phyloP scores from a whole-genome alignment of 129 eudicot species.

The Tanacetum coccineum region DNA sequence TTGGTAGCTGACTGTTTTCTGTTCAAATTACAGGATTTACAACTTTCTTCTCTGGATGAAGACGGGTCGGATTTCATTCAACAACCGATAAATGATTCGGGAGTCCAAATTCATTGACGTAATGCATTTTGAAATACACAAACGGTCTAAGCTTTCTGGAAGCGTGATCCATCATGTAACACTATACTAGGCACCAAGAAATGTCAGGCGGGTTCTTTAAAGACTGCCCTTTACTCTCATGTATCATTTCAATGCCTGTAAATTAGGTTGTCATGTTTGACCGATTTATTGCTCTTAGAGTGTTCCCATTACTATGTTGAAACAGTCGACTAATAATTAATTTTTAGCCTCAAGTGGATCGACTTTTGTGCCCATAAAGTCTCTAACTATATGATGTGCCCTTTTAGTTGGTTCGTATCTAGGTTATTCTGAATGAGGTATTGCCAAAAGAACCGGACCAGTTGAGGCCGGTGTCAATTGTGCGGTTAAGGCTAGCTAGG shows the following conservation, averaged over 20 bases:
- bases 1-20: neutral
- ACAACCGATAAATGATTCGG: constrained; percentile 41
- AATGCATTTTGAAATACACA: constrained; percentile 8
- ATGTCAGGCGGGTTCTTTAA: constrained; percentile 22
- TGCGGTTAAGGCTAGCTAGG: neutral
- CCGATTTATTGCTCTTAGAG: constrained; percentile 21
- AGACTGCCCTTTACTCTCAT: constrained; percentile 11
- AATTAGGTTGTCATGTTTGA: constrained; percentile 26
- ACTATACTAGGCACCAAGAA: constrained; percentile 33
- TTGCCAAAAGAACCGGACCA: neutral
- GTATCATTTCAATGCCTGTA: constrained; percentile 33
- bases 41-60: constrained; percentile 42
- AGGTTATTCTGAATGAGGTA: neutral
- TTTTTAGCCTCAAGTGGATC: constrained; percentile 19
- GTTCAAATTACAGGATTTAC: constrained; percentile 27
- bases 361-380: constrained; percentile 11
- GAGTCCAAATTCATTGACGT: constrained; percentile 35
- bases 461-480: too few species aligned
- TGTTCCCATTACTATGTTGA: constrained; percentile 10
- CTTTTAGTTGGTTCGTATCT: neutral
- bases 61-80: constrained; percentile 62
- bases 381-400: neutral
- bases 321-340: constrained; percentile 25
- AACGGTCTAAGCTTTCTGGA: constrained; percentile 2
- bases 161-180: constrained; percentile 30